phyloP scores from a whole-genome alignment of 352 stramenopile genomes.

The Phytopythium chamaehyphon region DNA sequence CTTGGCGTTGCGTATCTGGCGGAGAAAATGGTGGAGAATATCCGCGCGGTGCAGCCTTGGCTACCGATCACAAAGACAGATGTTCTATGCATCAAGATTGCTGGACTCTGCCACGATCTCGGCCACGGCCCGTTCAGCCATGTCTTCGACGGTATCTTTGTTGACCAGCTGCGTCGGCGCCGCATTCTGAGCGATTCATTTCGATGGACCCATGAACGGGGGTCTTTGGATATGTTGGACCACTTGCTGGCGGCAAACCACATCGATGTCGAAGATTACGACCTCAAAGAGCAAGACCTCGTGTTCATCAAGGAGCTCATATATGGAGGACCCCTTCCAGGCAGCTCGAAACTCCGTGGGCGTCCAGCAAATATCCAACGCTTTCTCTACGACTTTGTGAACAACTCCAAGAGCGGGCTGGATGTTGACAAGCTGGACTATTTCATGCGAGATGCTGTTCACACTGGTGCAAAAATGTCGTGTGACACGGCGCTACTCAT shows the following conservation, averaged over 20 bases:
- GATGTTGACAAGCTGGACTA: slow-evolving; percentile 92
- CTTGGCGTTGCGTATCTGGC: slow-evolving; percentile 95
- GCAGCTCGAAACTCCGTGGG: slow-evolving; percentile 27
- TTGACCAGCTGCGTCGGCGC: slow-evolving; percentile 44
- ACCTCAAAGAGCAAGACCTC: slow-evolving; percentile 43
- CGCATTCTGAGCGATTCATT: slow-evolving; percentile 26
- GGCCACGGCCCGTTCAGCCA: slow-evolving; percentile 82
- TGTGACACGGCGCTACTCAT: slow-evolving; percentile 78
- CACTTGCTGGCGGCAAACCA: slow-evolving; percentile 50
- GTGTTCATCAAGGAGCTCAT: slow-evolving; percentile 83
- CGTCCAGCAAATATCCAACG: slow-evolving; percentile 33
- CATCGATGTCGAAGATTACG: slow-evolving; percentile 53
- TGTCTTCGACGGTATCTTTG: slow-evolving; percentile 75
- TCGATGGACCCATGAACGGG: slow-evolving; percentile 71
- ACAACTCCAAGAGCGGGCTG: slow-evolving; percentile 81
- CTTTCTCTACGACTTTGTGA: slow-evolving; percentile 90
- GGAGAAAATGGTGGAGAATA: slow-evolving; percentile 77
- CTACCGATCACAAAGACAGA: slow-evolving; percentile 80
- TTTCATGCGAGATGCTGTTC: slow-evolving; percentile 77
- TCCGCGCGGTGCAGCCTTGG: slow-evolving; percentile 82
- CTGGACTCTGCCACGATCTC: slow-evolving; percentile 75
- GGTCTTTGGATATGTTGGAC: slow-evolving; percentile 73
- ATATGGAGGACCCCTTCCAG: slow-evolving; percentile 48
- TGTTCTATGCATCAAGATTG: slow-evolving; percentile 75
- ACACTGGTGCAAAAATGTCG: slow-evolving; percentile 71